Evolutionary conservation across 1,284 basidiomycete genomes (phyloP), one percentile per base, ranked within the genome.

Genomic region (Microstroma glucosiphilum): DNA sequence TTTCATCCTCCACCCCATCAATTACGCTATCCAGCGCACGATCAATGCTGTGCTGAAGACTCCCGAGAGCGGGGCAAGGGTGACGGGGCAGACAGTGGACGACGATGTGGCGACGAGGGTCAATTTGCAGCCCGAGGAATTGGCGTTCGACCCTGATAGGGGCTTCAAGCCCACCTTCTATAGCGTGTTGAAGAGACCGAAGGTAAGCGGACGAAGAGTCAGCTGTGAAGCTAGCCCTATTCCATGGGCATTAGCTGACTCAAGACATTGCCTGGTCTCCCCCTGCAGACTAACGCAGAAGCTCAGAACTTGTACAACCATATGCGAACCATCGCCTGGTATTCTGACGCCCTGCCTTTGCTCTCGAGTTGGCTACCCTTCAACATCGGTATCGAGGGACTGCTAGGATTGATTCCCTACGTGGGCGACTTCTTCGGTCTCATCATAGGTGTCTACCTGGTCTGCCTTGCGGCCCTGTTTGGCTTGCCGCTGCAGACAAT

Each of bases 261-360:
- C 30, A 9, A 37, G 9, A 37, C 30, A 37, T 37, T 37, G 30
- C 9, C 30, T 37, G 4, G 30, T 37, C 30, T 9, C 30, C 30
- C 9, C 43, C 6, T 4, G 6, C 51, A 54, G n/a, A 62, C 30
- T 15, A 57, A 60, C 48, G 37, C 12, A 26, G 69, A 79, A 49
- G 77, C 77, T n/a, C 77, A 79, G 62, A 67, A 65, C 49, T 64
- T 79, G 37, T 79, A 79, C 62, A 77, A 79, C 48, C 75, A 77
- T 43, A 69, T 72, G 43, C 67, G 70, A 21, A 73, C 70, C 3
- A 60, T 71, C 4, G 68, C 71, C 15, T 76, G 66, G 66, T 78
- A 70, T 48, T 62, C 72, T 42, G 71, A 73, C 53, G 59, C 67
- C 2, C 57, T 72, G 11, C 71, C 69, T 12, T 57, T 66, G 23